Conservation (phyloP, 805 yeast species). For the Starmerella bacillaris region DNA sequence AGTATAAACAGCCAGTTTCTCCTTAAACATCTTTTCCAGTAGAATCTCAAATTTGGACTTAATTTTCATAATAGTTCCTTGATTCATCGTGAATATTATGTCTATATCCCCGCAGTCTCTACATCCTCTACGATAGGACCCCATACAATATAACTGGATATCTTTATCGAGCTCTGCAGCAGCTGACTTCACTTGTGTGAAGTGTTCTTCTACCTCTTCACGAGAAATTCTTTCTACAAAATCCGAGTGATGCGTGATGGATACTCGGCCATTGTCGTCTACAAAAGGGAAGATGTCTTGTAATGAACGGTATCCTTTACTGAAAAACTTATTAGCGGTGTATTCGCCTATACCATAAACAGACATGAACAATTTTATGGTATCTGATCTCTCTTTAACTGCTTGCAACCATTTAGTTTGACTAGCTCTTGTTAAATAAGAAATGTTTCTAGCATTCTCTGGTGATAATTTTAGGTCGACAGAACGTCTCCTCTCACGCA, state of each 20-base stretch:
- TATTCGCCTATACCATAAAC: conserved; percentile 35
- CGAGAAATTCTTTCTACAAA: conserved; percentile 31
- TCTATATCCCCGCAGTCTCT: conserved; percentile 36
- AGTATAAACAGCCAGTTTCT: conserved; percentile 25
- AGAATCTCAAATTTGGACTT: conserved; percentile 11
- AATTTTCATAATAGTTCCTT: conserved; percentile 15
- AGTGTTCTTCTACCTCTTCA: conserved; percentile 29
- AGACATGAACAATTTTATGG: conserved; percentile 24
- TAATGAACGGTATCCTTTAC: conserved; percentile 25
- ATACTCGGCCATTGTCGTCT: conserved; percentile 24
- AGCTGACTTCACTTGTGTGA: conserved; percentile 20
- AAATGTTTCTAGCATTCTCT: too few species aligned
- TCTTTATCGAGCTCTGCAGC: conserved; percentile 23
- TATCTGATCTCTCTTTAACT: too few species aligned
- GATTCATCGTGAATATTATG: conserved; percentile 28
- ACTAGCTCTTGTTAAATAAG: neutral
- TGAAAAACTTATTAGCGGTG: conserved; percentile 27
- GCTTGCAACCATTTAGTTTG: too few species aligned
- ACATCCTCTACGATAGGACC: conserved; percentile 37
- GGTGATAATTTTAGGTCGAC: too few species aligned
- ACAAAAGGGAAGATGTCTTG: conserved; percentile 25
- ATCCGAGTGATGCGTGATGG: conserved; percentile 32
- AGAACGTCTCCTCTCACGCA: too few species aligned
- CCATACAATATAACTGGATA: conserved; percentile 28
- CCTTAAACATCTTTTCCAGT: conserved; percentile 15